These are phyloP conservation scores for Nevesoporus exiguus DNA, from an alignment of 768 basidiomycete genomes.

Conservation along the genomic window DNA sequence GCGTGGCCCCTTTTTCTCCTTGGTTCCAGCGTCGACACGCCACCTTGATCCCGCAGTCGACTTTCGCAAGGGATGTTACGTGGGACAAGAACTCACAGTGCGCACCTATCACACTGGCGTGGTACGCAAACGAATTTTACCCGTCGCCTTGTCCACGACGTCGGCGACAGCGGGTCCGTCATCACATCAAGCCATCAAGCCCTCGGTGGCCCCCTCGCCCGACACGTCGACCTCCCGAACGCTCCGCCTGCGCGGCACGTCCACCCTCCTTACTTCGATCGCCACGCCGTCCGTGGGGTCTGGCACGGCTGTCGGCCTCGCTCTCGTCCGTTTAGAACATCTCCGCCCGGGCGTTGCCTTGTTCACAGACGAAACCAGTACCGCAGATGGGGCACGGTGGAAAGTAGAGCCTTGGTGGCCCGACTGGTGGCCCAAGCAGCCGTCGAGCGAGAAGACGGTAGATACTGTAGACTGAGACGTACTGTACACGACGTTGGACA, in stretches of 20 bases:
- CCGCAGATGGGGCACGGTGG: conserved; percentile 28
- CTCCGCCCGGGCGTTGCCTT: conserved; percentile 27
- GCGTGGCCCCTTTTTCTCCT: conserved; percentile 31
- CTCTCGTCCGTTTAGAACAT: conserved; percentile 78
- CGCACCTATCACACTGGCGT: conserved; percentile 94
- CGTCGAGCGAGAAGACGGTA: conserved; percentile 15
- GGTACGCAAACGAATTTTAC: conserved; percentile 85
- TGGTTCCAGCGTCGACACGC: not conserved
- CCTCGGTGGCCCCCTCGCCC: conserved; percentile 7
- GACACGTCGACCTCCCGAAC: conserved; percentile 29
- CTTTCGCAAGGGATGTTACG: conserved; percentile 96
- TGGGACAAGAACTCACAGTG: conserved; percentile 96
- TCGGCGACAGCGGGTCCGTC: conserved; percentile 12
- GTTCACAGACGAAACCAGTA: conserved; percentile 6
- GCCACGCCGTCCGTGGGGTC: conserved; percentile 25
- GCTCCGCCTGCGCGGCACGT: conserved; percentile 66
- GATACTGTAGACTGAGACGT: conserved; percentile 18
- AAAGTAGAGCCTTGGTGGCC: conserved; percentile 67
- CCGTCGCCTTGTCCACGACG: conserved; percentile 53
- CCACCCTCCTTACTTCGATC: conserved; percentile 65
- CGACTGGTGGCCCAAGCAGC: conserved; percentile 52
- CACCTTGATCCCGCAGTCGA: conserved; percentile 57
- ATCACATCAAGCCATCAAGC: conserved; percentile 28
- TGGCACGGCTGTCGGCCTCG: conserved; percentile 59
- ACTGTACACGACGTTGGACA: not conserved